Evolutionary conservation across 345 rosid genomes (phyloP).

Genomic region (Rhodamnia argentea): DNA sequence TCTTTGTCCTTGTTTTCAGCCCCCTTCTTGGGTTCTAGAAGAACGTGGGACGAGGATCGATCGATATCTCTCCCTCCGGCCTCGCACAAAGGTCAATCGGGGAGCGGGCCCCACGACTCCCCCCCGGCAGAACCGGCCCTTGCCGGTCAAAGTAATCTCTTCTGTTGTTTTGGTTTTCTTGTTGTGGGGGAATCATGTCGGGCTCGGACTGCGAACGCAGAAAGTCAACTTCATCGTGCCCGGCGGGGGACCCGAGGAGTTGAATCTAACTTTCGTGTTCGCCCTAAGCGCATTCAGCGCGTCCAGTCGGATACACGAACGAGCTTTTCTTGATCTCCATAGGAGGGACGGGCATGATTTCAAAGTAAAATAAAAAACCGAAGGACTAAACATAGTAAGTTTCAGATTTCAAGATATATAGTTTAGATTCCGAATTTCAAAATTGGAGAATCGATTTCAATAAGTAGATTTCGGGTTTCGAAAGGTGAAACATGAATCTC

Average conservation of each 20-base stretch:
- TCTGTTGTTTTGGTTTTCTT: background rate
- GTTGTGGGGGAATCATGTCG: background rate
- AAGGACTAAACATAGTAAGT: too few species aligned
- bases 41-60: background rate
- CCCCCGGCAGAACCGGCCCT: background rate
- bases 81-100: background rate
- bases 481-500: too few species aligned
- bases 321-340: too few species aligned
- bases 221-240: background rate
- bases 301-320: background rate
- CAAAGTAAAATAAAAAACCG: too few species aligned
- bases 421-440: too few species aligned
- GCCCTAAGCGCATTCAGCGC: background rate
- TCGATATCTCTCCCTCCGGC: background rate
- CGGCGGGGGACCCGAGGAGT: background rate
- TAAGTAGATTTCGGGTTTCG: rapidly evolving
- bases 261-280: background rate
- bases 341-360: too few species aligned
- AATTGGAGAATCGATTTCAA: too few species aligned
- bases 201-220: background rate
- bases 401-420: too few species aligned
- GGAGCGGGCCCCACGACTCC: background rate
- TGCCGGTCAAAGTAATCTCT: background rate
- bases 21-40: background rate
- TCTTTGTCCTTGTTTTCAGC: background rate